Conservation (phyloP, 1,139 yeast species). For the Debaryomyces coudertii region DNA sequence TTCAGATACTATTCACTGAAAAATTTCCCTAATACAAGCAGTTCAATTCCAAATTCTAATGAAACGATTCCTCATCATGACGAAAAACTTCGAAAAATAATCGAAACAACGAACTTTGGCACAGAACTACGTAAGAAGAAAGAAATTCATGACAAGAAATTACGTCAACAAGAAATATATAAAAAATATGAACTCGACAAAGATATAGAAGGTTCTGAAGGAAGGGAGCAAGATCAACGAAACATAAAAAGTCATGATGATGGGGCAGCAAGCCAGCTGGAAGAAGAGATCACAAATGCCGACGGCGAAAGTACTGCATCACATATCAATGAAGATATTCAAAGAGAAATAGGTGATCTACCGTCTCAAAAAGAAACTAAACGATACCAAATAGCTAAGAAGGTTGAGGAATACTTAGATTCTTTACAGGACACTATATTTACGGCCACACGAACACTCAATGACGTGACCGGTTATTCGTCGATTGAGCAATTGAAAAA, state of each 20-base stretch:
- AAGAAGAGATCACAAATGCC: not conserved
- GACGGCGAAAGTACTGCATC: not conserved
- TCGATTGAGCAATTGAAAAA: conserved; percentile 73
- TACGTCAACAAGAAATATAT: conserved; percentile 13
- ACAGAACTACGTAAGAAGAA: conserved; percentile 14
- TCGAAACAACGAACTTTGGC: conserved; percentile 28
- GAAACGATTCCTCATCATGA: conserved; percentile 2
- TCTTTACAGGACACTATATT: conserved; percentile 67
- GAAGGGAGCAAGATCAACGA: not conserved
- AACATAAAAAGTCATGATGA: not conserved
- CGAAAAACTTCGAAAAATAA: conserved; percentile 18
- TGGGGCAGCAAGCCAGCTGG: not conserved
- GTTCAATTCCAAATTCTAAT: not conserved
- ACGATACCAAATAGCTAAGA: conserved; percentile 25
- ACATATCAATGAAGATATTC: conserved; percentile 25
- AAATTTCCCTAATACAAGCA: not conserved
- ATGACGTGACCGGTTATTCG: conserved; percentile 92
- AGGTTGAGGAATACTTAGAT: conserved; percentile 57
- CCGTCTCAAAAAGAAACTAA: conserved; percentile 37
- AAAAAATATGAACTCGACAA: conserved; percentile 1
- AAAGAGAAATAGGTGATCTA: conserved; percentile 26
- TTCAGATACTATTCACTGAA: conserved; percentile 2
- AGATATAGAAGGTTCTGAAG: not conserved
- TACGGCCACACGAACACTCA: conserved; percentile 73
- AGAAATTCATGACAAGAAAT: conserved; percentile 10